phyloP scores from a whole-genome alignment of 2,329 filamentous ascomycete species.

The Alternaria postmessia region DNA sequence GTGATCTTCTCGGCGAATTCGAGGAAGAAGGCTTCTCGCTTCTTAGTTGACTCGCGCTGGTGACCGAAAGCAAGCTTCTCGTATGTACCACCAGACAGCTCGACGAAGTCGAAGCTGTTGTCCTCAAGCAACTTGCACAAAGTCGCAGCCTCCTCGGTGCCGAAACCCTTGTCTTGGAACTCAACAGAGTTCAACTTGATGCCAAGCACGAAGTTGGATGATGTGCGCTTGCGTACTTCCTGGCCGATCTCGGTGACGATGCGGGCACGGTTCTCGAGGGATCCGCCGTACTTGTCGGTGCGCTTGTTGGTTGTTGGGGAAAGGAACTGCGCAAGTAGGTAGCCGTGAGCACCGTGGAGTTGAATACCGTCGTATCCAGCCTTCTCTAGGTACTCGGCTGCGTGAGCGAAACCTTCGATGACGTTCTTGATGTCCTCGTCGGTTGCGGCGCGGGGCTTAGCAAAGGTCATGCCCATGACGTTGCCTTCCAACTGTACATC shows the following conservation, averaged over 20 bases:
- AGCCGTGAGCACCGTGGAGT: conserved; percentile 57
- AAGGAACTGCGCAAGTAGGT: conserved; percentile 58
- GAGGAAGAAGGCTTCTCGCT: conserved; percentile 67
- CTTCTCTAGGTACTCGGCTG: conserved; percentile 68
- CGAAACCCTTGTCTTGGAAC: conserved; percentile 62
- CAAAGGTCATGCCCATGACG: conserved; percentile 59
- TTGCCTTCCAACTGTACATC: conserved; percentile 49
- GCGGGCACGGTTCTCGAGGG: conserved; percentile 54
- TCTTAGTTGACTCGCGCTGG: conserved; percentile 62
- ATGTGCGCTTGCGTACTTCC: conserved; percentile 49
- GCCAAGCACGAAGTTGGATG: conserved; percentile 55
- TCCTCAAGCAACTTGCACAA: conserved; percentile 60
- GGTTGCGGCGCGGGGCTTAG: conserved; percentile 62
- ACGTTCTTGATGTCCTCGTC: conserved; percentile 64
- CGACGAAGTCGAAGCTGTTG: conserved; percentile 64
- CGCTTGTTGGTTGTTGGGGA: conserved; percentile 53
- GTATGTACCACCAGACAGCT: conserved; percentile 68
- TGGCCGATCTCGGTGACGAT: conserved; percentile 53
- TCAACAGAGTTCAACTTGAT: conserved; percentile 69
- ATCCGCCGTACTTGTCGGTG: conserved; percentile 56
- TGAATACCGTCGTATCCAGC: conserved; percentile 66
- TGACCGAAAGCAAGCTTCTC: conserved; percentile 62
- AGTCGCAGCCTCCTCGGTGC: conserved; percentile 59
- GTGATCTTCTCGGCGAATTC: conserved; percentile 65
- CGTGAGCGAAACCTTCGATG: conserved; percentile 68